Evolutionary conservation across 768 basidiomycete species (phyloP).

Genomic region (Suillus americanus): DNA sequence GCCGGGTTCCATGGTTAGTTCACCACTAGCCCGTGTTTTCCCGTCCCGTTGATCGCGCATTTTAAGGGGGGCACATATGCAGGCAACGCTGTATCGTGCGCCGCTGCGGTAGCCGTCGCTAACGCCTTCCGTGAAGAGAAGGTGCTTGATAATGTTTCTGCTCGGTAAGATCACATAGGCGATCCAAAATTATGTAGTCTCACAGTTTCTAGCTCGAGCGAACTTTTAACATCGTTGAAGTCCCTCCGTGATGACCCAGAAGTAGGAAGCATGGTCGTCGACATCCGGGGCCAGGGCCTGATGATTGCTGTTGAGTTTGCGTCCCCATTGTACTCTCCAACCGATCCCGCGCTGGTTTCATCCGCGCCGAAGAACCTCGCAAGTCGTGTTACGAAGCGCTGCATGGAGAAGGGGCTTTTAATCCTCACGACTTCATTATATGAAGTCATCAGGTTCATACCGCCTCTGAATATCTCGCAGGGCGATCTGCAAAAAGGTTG

Average conservation of each 20-base stretch:
- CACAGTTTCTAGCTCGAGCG: conserved; percentile 51
- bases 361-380: conserved; percentile 57
- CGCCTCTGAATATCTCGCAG: conserved; percentile 78
- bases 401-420: conserved; percentile 83
- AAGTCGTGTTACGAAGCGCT: conserved; percentile 69
- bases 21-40: not conserved
- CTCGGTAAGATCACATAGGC: conserved; percentile 43
- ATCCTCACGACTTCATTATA: conserved; percentile 89
- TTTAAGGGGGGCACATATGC: conserved; percentile 83
- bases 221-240: conserved; percentile 66
- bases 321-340: conserved; percentile 53
- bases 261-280: conserved; percentile 63
- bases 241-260: conserved; percentile 53
- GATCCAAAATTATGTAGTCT: not conserved
- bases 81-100: conserved; percentile 90
- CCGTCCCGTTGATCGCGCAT: conserved; percentile 10
- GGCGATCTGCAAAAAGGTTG: conserved; percentile 73
- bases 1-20: conserved; percentile 75
- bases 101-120: conserved; percentile 82
- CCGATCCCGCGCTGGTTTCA: conserved; percentile 42
- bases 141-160: conserved; percentile 77
- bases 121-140: conserved; percentile 79
- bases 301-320: conserved; percentile 87
- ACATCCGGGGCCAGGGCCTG: conserved; percentile 85
- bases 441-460: conserved; percentile 91